These are phyloP conservation scores for Suillus tomentosus DNA, from an alignment of 768 basidiomycete genomes.

Conservation along the genomic window DNA sequence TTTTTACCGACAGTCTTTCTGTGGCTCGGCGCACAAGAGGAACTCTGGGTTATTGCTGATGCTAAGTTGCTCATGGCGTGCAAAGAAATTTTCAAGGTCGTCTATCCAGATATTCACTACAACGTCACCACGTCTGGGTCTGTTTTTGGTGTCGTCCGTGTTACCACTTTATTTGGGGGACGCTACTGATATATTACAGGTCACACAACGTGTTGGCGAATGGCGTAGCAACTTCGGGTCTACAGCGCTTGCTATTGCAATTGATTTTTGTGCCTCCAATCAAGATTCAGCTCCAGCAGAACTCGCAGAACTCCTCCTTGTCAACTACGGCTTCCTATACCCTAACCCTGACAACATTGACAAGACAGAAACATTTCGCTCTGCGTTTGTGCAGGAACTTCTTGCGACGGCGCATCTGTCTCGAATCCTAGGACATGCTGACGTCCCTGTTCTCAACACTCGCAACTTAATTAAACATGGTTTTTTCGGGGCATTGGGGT, in stretches of 20 bases:
- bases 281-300: too few species aligned
- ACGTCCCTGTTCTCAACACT: too few species aligned
- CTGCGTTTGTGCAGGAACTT: too few species aligned
- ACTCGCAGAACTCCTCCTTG: too few species aligned
- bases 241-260: slow-evolving; percentile 6
- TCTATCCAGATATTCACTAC: slow-evolving; percentile 15
- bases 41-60: slow-evolving; percentile 14
- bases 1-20: slow-evolving; percentile 9
- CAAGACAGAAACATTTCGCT: too few species aligned
- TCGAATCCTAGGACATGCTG: too few species aligned
- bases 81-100: slow-evolving; percentile 10
- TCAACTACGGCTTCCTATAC: too few species aligned
- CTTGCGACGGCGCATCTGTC: too few species aligned
- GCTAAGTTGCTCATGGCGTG: not conserved
- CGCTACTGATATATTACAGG: not conserved
- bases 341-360: too few species aligned
- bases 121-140: slow-evolving; percentile 7
- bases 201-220: slow-evolving; percentile 8
- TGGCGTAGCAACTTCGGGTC: slow-evolving; percentile 10
- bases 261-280: slow-evolving; percentile 4
- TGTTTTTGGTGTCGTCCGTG: slow-evolving; percentile 12
- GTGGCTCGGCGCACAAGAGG: slow-evolving; percentile 13
- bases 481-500: too few species aligned
- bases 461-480: too few species aligned
- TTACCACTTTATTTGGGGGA: not conserved